phyloP scores from a whole-genome alignment of 805 yeast species.

The Cyberlindnera subsufficiens region DNA sequence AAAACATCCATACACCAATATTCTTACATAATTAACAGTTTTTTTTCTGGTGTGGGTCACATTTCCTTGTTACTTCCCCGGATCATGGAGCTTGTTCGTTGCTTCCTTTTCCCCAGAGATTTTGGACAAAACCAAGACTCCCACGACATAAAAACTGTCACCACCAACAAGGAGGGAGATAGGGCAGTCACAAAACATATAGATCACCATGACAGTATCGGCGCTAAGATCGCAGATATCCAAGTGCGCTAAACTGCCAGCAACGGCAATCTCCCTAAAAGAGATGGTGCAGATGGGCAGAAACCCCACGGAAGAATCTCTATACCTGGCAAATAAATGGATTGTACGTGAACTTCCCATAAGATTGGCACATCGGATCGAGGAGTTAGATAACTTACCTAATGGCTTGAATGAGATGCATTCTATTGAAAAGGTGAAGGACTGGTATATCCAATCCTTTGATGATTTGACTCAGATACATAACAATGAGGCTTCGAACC shows the following conservation, averaged over 20 bases:
- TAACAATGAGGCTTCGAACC: slow-evolving; percentile 7
- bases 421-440: slow-evolving; percentile 65
- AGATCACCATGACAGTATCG: slow-evolving; percentile 5
- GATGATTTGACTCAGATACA: slow-evolving; percentile 64
- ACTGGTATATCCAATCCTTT: slow-evolving; percentile 90
- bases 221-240: slow-evolving; percentile 21
- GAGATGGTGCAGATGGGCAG: slow-evolving; percentile 93
- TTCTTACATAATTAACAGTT: too few relatives aligned
- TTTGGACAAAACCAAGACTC: too few relatives aligned
- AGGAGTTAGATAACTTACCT: slow-evolving; percentile 78
- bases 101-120: too few relatives aligned
- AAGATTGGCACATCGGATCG: slow-evolving; percentile 77
- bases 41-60: too few relatives aligned
- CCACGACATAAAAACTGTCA: too few relatives aligned
- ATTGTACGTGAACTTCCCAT: slow-evolving; percentile 84
- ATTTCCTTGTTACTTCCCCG: too few relatives aligned
- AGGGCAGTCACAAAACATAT: too few relatives aligned
- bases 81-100: not conserved
- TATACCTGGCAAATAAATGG: slow-evolving; percentile 79
- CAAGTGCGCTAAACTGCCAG: slow-evolving; percentile 63
- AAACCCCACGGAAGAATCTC: slow-evolving; percentile 67
- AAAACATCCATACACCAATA: too few relatives aligned
- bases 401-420: slow-evolving; percentile 68
- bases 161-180: too few relatives aligned
- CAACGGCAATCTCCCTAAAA: slow-evolving; percentile 76